Evolutionary conservation across 2,329 filamentous ascomycete genomes (phyloP).

Genomic region (Fusarium tanahbumbuense): DNA sequence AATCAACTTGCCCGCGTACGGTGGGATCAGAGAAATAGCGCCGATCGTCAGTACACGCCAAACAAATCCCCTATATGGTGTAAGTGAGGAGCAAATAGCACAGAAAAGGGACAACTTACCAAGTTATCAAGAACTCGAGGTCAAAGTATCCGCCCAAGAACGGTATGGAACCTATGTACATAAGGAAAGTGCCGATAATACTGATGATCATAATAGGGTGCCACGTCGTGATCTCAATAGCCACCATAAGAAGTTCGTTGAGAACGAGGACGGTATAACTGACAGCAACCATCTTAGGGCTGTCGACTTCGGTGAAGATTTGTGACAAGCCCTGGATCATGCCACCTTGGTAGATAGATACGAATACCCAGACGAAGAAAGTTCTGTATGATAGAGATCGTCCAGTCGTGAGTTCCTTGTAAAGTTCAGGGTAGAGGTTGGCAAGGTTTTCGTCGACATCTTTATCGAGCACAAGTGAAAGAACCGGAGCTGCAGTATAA

Average conservation of each 20-base stretch:
- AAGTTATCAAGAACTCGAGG: slow-evolving; percentile 78
- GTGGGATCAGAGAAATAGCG: slow-evolving; percentile 84
- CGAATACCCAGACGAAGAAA: slow-evolving; percentile 96
- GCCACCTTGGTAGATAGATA: slow-evolving; percentile 93
- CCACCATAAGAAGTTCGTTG: slow-evolving; percentile 97
- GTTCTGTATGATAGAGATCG: slow-evolving; percentile 89
- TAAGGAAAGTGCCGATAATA: slow-evolving; percentile 81
- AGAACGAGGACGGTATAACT: slow-evolving; percentile 92
- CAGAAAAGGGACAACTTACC: slow-evolving; percentile 57
- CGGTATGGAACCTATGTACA: slow-evolving; percentile 86
- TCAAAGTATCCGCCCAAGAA: slow-evolving; percentile 94
- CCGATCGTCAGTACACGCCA: slow-evolving; percentile 88
- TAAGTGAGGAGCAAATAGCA: slow-evolving; percentile 27
- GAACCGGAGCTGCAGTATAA: slow-evolving; percentile 93
- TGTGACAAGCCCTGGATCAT: slow-evolving; percentile 97
- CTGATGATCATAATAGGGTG: slow-evolving; percentile 90
- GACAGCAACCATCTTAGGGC: slow-evolving; percentile 83
- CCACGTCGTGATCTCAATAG: slow-evolving; percentile 96
- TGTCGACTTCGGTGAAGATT: slow-evolving; percentile 82
- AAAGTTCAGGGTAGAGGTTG: slow-evolving; percentile 95
- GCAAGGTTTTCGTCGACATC: slow-evolving; percentile 95
- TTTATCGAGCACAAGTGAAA: slow-evolving; percentile 92
- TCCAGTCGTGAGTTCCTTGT: slow-evolving; percentile 94
- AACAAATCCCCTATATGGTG: slow-evolving; percentile 74
- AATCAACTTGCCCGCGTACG: slow-evolving; percentile 88